Base-by-base conservation (phyloP, 352 stramenopile genomes). In the Globisporangium spiculum region DNA sequence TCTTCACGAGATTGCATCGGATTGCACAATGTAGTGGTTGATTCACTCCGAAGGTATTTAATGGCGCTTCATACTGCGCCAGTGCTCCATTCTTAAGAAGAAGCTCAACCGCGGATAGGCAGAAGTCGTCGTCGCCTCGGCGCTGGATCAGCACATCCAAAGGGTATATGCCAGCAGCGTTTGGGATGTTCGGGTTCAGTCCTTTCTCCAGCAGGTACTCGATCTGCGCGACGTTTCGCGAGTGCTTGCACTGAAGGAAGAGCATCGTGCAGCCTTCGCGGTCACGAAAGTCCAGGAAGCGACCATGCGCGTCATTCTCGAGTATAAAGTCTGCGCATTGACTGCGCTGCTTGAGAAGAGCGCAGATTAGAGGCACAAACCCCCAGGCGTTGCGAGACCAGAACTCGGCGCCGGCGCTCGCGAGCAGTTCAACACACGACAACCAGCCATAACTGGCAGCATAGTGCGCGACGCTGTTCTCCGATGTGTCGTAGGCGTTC, bases 401-500 rank as follows among this genome's bases (percentile, higher is more conserved):
- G 34, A 90, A 75, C 41, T 91, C 84, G 2, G 84, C 83, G 9
- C 81, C 82, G 0, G 81, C 72, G 36, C 81, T 74, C 0, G 72
- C 73, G 8, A 94, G 68, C 6, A 94, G 61, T 48, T 84, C 71
- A 14, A 94, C 56, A 27, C 86, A 88, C 6, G 86, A 91, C n/a
- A 76, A 70, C 83, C 84, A 94, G 5, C 86, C 86, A 44, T 94
- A 94, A 55, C 78, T 89, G 7, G 86, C 86, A 6, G 84, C 84
- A 60, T 92, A 94, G 61, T 94, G 86, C 18, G 77, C 82, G 0
- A 83, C 83, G 57, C 81, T 93, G 60, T 94, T 94, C 22, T 92
- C 78, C 0, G 84, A 93, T n/a, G 86, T 81, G 55, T 94, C 86
- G 56, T 79, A 91, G 0, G 83, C 84, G 57, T 94, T 94, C 34